Percentiles rank a stretch among this genome's conserved stretches.
Conservation (phyloP, 345 rosid species). For the Lepidium africanum region DNA sequence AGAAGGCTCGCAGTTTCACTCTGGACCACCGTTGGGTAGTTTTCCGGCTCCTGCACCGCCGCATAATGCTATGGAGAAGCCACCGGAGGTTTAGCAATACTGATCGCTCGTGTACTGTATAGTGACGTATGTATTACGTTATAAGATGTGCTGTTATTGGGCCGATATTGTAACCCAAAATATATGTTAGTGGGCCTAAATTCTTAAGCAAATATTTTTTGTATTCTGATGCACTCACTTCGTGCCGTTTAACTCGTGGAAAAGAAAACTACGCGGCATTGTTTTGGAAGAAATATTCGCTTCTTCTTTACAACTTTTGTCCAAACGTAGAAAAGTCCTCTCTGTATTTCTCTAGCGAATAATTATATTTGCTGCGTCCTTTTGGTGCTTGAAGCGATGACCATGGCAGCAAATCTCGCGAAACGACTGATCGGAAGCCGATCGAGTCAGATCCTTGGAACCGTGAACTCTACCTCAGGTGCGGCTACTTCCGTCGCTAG, state of each 20-base stretch:
- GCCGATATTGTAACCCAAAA: neutral
- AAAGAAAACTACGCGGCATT: slow-evolving; percentile 10
- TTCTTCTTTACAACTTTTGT: neutral
- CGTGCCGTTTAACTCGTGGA: neutral
- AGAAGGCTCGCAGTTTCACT: slow-evolving; percentile 7
- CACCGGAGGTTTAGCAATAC: slow-evolving; percentile 7
- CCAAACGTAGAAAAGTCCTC: slow-evolving; percentile 5
- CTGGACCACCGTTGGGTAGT: slow-evolving; percentile 3
- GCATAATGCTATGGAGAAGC: slow-evolving; percentile 8
- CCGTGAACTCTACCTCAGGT: slow-evolving; percentile 21
- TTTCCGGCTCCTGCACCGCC: slow-evolving; percentile 18
- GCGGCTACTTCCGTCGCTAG: slow-evolving; percentile 30
- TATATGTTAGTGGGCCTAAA: neutral
- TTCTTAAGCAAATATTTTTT: neutral
- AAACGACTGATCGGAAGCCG: slow-evolving; percentile 26
- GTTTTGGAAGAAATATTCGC: slow-evolving; percentile 4
- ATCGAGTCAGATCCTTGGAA: slow-evolving; percentile 35
- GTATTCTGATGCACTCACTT: neutral
- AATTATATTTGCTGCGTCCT: slow-evolving; percentile 3
- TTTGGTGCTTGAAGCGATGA: slow-evolving; percentile 27
- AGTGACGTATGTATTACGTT: slow-evolving; percentile 5
- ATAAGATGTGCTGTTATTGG: slow-evolving; percentile 5
- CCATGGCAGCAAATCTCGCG: slow-evolving; percentile 30
- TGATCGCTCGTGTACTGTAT: neutral
- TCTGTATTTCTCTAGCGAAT: slow-evolving; percentile 1